Conservation (phyloP, 2,329 filamentous ascomycete genomes). For the Xylariomycetidae sp. region DNA sequence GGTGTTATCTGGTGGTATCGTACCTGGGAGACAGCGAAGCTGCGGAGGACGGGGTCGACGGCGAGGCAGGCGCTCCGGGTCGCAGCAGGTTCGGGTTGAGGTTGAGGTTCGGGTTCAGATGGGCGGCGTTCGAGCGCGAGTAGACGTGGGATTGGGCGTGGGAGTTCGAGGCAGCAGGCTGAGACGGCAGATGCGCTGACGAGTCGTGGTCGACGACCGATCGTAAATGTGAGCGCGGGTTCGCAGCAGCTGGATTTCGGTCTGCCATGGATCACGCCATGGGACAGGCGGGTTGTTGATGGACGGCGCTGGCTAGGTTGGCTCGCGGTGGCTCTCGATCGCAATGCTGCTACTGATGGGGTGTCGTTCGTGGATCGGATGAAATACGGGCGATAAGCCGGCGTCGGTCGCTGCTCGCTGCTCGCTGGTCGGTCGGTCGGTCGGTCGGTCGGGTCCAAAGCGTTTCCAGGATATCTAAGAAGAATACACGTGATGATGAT, state of each 20-base stretch:
- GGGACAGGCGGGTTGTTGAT: constrained; percentile 34
- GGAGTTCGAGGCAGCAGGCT: too few species aligned
- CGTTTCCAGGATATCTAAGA: neutral
- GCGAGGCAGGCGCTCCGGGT: constrained; percentile 19
- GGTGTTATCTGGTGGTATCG: too few species aligned
- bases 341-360: neutral
- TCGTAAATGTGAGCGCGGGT: constrained; percentile 43
- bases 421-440: neutral
- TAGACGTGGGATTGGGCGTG: too few species aligned
- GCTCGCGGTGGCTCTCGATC: constrained; percentile 1
- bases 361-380: neutral
- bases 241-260: constrained; percentile 44
- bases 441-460: neutral
- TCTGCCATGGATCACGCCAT: constrained; percentile 67
- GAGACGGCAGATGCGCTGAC: constrained; percentile 44
- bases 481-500: neutral
- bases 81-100: constrained; percentile 8
- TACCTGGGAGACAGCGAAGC: constrained; percentile 23
- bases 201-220: constrained; percentile 49
- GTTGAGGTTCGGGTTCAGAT: neutral
- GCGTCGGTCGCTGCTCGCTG: too few species aligned
- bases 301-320: constrained; percentile 10
- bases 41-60: constrained; percentile 11
- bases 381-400: neutral
- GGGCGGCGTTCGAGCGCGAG: too few species aligned